phyloP scores from a whole-genome alignment of 2,329 filamentous ascomycete genomes.

The Fusarium sp. region DNA sequence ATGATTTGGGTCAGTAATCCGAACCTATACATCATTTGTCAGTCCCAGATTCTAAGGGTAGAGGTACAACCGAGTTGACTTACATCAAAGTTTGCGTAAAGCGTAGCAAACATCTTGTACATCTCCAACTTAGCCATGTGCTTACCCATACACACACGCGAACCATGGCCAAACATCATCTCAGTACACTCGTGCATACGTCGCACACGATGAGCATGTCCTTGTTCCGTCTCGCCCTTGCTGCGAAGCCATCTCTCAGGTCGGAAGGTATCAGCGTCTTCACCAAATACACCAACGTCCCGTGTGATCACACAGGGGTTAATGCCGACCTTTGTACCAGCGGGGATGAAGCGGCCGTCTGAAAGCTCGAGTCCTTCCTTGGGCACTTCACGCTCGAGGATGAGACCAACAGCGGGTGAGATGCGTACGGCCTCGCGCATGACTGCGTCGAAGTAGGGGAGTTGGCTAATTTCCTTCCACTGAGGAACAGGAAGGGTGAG shows the following conservation, averaged over 20 bases:
- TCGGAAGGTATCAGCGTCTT: conserved; percentile 26
- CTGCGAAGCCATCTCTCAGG: conserved; percentile 33
- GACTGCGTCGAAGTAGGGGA: conserved; percentile 36
- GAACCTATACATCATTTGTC: background rate
- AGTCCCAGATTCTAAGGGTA: background rate
- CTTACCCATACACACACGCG: conserved; percentile 37
- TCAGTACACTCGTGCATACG: conserved; percentile 37
- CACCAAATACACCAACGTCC: conserved; percentile 27
- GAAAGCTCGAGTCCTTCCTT: conserved; percentile 19
- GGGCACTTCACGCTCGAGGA: conserved; percentile 36
- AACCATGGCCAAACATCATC: conserved; percentile 39
- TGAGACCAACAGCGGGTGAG: conserved; percentile 19
- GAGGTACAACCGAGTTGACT: background rate
- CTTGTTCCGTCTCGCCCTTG: conserved; percentile 13
- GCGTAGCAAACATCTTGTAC: conserved; percentile 39
- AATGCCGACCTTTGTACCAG: conserved; percentile 28
- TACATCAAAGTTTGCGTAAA: conserved; percentile 36
- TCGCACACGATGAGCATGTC: conserved; percentile 13
- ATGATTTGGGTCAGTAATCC: conserved; percentile 21
- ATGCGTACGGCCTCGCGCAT: conserved; percentile 38
- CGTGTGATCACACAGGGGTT: conserved; percentile 37
- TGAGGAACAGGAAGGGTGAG: conserved; percentile 29
- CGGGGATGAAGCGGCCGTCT: conserved; percentile 28
- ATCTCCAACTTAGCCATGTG: conserved; percentile 41
- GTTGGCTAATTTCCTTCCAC: conserved; percentile 34